Evolutionary conservation across 2,329 filamentous ascomycete genomes (phyloP).

Genomic region (Penicillium sp.): DNA sequence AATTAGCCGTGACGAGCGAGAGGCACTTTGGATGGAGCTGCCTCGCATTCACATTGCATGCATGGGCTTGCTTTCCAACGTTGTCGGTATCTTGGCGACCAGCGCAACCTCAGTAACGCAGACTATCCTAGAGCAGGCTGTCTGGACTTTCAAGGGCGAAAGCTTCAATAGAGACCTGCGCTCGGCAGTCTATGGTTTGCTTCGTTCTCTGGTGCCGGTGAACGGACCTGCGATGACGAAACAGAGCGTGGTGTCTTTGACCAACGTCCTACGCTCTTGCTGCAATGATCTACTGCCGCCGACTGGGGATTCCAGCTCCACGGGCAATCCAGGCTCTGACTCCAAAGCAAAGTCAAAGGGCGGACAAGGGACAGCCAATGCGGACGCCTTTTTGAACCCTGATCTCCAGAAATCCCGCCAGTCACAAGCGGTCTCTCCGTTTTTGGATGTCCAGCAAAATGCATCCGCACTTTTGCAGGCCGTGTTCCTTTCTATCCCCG

Average conservation of each 20-base stretch:
- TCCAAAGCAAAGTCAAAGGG: constrained; percentile 41
- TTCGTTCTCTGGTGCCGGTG: constrained; percentile 57
- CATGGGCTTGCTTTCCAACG: constrained; percentile 59
- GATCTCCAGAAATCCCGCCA: constrained; percentile 35
- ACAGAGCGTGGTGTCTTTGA: constrained; percentile 61
- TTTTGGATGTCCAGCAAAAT: constrained; percentile 51
- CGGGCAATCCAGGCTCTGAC: constrained; percentile 36
- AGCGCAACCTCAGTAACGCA: constrained; percentile 60
- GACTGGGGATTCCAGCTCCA: constrained; percentile 38
- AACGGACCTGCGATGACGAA: constrained; percentile 67
- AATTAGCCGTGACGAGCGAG: constrained; percentile 75
- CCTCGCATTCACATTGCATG: constrained; percentile 71
- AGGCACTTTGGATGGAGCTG: constrained; percentile 70
- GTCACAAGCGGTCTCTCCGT: constrained; percentile 16
- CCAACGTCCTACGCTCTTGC: constrained; percentile 62
- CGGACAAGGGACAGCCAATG: constrained; percentile 52
- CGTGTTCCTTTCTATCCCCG: constrained; percentile 63
- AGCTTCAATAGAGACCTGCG: constrained; percentile 55
- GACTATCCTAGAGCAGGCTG: constrained; percentile 66
- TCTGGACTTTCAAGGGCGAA: constrained; percentile 65
- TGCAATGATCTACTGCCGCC: constrained; percentile 69
- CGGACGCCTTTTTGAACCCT: constrained; percentile 66
- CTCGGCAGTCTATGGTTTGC: constrained; percentile 58
- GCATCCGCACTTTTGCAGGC: constrained; percentile 62
- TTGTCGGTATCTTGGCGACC: constrained; percentile 59